Evolutionary conservation across 768 basidiomycete genomes (phyloP), one percentile per base, ranked within the genome.

Genomic region (Amanita phalloides): DNA sequence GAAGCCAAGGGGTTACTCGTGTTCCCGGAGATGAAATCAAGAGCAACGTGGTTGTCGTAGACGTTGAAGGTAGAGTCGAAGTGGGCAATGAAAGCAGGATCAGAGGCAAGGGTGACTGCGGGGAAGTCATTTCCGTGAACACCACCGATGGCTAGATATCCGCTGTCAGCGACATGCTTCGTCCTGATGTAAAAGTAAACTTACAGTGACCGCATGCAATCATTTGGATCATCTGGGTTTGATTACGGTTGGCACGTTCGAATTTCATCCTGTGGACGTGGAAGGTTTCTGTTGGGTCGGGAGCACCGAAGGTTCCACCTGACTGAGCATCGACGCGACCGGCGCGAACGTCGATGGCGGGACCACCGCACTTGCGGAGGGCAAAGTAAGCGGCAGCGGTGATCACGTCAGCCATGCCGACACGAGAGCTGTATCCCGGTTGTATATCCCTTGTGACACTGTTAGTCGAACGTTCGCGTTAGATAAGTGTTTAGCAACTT

Each of bases 311-410:
- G 7, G 62, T 60, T 17, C 66, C 66, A 4, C 62, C 62, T 10
- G 30, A 54, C 10, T 58, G 59, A 1, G 69, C 62, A 49, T 70
- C 69, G 13, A 68, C 54, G 6, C 70, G 62, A 0, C 70, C 69
- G 36, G 61, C 64, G 7, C 62, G 60, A 30, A 57, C 60, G 14
- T 63, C 63, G 21, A 71, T 60, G 9, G 61, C 23, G 3, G 69
- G 67, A 25, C 69, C 69, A 43, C 62, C 61, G 51, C 70, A 70
- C 9, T 58, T 55, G 5, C 60, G 59, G 9, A 62, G 54, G 2
- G 62, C 64, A 26, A 63, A 54, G 3, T 62, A 57, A 1, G 60
- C 59, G 25, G 60, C 68, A 36, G 70, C 53, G 3, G 64, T 64
- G 42, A 68, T 57, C 28, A 65, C 39, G 51, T 70, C 69, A 9